phyloP scores from a whole-genome alignment of 2,329 filamentous ascomycete genomes.

The Aspergillus proliferans region DNA sequence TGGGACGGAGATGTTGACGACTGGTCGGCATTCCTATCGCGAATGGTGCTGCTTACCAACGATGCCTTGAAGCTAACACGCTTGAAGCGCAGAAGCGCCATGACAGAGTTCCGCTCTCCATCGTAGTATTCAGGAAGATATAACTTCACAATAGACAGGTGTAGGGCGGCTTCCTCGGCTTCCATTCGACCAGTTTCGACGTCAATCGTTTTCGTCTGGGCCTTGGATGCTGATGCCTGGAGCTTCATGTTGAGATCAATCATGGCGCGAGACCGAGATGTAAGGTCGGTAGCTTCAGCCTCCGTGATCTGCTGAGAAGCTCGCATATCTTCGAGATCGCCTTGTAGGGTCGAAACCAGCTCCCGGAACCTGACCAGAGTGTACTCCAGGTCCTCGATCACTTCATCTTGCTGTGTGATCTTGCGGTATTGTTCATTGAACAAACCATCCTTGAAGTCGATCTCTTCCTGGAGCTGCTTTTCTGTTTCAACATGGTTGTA shows the following conservation, averaged over 20 bases:
- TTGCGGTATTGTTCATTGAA: conserved; percentile 75
- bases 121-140: conserved; percentile 84
- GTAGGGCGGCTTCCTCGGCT: conserved; percentile 80
- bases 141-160: conserved; percentile 79
- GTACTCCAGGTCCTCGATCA: conserved; percentile 82
- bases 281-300: conserved; percentile 84
- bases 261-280: conserved; percentile 82
- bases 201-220: conserved; percentile 90
- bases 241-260: conserved; percentile 95
- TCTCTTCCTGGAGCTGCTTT: conserved; percentile 88
- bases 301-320: conserved; percentile 90
- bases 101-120: conserved; percentile 74
- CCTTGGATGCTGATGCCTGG: conserved; percentile 81
- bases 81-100: conserved; percentile 81
- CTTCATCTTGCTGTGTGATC: conserved; percentile 68
- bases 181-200: conserved; percentile 80
- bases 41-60: conserved; percentile 69
- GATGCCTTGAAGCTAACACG: conserved; percentile 82
- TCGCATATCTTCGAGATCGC: conserved; percentile 83
- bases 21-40: conserved; percentile 67
- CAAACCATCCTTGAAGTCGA: conserved; percentile 79
- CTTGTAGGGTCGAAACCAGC: conserved; percentile 77
- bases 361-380: conserved; percentile 84
- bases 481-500: conserved; percentile 88
- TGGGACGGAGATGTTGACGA: conserved; percentile 58